phyloP scores from a whole-genome alignment of 345 rosid genomes.

The Melaleuca alternifolia region DNA sequence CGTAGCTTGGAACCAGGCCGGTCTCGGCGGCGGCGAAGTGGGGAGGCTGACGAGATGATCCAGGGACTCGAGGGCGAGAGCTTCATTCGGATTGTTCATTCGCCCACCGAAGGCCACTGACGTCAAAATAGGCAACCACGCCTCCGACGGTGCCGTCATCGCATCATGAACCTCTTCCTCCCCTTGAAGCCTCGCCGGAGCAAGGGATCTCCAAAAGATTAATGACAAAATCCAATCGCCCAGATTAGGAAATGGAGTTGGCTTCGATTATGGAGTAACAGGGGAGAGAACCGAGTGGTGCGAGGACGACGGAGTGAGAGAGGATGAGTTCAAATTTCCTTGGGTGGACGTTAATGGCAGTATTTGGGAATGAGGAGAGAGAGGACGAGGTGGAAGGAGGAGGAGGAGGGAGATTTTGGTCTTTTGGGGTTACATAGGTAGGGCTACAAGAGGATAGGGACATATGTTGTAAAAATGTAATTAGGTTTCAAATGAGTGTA shows the following conservation, averaged over 20 bases:
- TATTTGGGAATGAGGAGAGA: neutral
- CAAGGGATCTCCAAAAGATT: too few relatives aligned
- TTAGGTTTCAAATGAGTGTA: neutral
- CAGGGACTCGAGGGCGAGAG: neutral
- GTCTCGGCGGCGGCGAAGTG: neutral
- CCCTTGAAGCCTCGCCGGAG: too few relatives aligned
- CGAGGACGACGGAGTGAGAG: neutral
- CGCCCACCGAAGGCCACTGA: neutral
- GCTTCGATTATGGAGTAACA: neutral
- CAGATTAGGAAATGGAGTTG: neutral
- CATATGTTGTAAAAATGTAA: neutral
- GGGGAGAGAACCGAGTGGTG: neutral
- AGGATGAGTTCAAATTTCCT: neutral
- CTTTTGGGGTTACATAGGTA: neutral
- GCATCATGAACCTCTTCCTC: too few relatives aligned
- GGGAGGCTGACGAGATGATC: neutral
- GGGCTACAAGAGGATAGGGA: neutral
- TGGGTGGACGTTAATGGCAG: neutral
- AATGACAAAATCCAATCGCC: too few relatives aligned
- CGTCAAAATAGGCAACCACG: neutral
- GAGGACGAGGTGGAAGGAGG: neutral
- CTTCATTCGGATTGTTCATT: neutral
- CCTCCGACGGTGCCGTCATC: too few relatives aligned
- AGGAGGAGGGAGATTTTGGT: neutral
- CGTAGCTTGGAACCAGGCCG: neutral